Percentiles rank a stretch among this genome's conserved stretches.
Evolutionary conservation across 768 basidiomycete species (phyloP).

Genomic region (Boletus rubescentipes): DNA sequence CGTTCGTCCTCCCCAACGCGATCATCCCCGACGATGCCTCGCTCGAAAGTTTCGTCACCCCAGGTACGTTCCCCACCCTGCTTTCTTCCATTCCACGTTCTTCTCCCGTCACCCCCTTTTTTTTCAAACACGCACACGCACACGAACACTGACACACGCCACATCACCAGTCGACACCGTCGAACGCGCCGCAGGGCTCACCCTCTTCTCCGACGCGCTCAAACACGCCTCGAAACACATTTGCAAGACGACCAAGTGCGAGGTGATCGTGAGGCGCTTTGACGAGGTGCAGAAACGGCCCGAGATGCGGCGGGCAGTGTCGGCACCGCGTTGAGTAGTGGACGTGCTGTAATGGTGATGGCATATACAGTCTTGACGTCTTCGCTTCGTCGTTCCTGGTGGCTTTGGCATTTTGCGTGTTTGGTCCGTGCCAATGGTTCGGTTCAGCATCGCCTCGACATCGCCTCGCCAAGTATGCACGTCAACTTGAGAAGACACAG

Average conservation of each 20-base stretch:
- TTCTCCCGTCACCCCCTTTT: not conserved
- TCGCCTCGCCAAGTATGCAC: not conserved
- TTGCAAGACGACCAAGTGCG: constrained; percentile 86
- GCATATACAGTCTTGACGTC: not conserved
- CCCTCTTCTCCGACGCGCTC: constrained; percentile 79
- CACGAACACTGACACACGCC: not conserved
- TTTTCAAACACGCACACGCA: not conserved
- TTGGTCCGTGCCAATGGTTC: no score
- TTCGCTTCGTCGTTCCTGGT: not conserved
- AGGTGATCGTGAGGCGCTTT: constrained; percentile 84
- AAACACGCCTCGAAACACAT: constrained; percentile 79
- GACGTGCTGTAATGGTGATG: no score
- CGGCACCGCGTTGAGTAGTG: constrained; percentile 33
- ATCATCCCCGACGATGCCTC: constrained; percentile 82
- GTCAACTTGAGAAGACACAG: not conserved
- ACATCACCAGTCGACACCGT: constrained; percentile 82
- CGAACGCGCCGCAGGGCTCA: constrained; percentile 85
- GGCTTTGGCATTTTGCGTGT: no score
- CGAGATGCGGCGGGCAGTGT: constrained; percentile 50
- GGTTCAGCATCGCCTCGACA: no score
- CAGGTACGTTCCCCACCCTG: constrained; percentile 46
- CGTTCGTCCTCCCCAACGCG: constrained; percentile 96
- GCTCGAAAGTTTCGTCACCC: constrained; percentile 77
- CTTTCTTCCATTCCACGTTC: not conserved
- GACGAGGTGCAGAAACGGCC: constrained; percentile 83